Evolutionary conservation across 208 protist genomes (phyloP).

Genomic region (Trypanosoma melophagium): DNA sequence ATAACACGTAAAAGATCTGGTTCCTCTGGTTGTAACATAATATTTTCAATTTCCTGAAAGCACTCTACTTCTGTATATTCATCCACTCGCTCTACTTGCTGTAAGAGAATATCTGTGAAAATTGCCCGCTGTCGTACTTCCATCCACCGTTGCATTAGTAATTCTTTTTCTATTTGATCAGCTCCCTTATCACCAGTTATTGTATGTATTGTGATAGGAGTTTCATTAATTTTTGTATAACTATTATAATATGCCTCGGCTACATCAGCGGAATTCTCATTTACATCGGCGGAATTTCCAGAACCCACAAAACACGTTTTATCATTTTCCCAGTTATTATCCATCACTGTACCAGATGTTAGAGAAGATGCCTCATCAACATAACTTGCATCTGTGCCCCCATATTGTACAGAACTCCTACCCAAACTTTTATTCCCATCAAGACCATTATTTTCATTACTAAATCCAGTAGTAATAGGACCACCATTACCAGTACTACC

Average conservation of each 20-base stretch:
- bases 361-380: not conserved
- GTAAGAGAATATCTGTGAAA: constrained; percentile 79
- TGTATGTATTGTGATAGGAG: not conserved
- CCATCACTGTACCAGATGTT: not conserved
- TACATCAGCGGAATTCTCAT: not conserved
- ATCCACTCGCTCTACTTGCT: constrained; percentile 73
- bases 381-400: not conserved
- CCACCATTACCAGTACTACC: not conserved
- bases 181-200: constrained; percentile 12
- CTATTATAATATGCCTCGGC: constrained; percentile 26
- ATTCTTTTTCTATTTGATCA: constrained; percentile 49
- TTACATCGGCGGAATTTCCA: not conserved
- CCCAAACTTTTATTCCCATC: too few relatives aligned
- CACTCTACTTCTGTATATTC: constrained; percentile 59
- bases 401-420: not conserved
- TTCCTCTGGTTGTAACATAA: constrained; percentile 64
- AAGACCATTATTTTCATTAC: too few relatives aligned
- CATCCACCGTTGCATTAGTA: constrained; percentile 53
- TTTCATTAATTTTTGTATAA: constrained; percentile 9
- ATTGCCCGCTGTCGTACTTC: constrained; percentile 54
- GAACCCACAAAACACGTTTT: constrained; percentile 4
- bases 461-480: too few relatives aligned
- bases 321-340: not conserved
- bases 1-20: constrained; percentile 39
- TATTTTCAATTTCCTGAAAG: constrained; percentile 59